Percentiles rank a stretch among this genome's conserved stretches.
phyloP scores from a whole-genome alignment of 805 yeast species.

The Saccharomyces jurei region DNA sequence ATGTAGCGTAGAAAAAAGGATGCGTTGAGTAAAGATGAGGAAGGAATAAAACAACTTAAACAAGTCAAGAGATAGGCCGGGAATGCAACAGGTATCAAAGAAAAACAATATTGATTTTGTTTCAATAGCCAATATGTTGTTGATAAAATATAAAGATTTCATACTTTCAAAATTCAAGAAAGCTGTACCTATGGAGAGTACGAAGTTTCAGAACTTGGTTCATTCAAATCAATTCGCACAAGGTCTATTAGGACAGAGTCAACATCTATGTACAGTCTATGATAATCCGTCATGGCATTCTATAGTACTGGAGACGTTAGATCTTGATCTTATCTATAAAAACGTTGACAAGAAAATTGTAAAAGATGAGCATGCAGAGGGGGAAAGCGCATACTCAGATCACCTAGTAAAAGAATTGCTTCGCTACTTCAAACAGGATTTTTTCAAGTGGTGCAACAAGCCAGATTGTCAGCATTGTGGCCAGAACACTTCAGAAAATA shows the following conservation, averaged over 20 bases:
- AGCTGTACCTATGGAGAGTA: conserved; percentile 7
- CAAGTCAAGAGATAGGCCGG: not conserved
- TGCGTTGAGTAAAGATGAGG: not conserved
- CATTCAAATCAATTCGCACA: conserved; percentile 19
- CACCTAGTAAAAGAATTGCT: conserved; percentile 49
- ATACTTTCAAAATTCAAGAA: conserved; percentile 15
- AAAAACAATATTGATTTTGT: not conserved
- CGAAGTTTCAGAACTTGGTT: conserved; percentile 14
- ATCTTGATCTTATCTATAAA: conserved; percentile 48
- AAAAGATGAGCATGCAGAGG: not conserved
- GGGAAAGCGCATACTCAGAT: conserved; percentile 40
- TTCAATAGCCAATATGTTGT: conserved; percentile 16
- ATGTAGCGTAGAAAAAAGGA: not conserved
- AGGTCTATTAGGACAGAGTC: conserved; percentile 14
- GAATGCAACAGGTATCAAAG: not conserved
- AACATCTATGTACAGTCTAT: conserved; percentile 29
- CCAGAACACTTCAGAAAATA: conserved; percentile 29
- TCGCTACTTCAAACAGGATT: conserved; percentile 66
- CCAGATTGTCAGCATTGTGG: conserved; percentile 55
- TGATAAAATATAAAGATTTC: conserved; percentile 14
- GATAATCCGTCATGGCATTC: conserved; percentile 42
- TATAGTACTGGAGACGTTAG: conserved; percentile 53
- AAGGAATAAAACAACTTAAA: not conserved
- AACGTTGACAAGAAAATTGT: conserved; percentile 43
- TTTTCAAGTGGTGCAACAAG: conserved; percentile 76